Conservation (phyloP, 2,329 filamentous ascomycete species). For the Sclerotinia sclerotiorum region DNA sequence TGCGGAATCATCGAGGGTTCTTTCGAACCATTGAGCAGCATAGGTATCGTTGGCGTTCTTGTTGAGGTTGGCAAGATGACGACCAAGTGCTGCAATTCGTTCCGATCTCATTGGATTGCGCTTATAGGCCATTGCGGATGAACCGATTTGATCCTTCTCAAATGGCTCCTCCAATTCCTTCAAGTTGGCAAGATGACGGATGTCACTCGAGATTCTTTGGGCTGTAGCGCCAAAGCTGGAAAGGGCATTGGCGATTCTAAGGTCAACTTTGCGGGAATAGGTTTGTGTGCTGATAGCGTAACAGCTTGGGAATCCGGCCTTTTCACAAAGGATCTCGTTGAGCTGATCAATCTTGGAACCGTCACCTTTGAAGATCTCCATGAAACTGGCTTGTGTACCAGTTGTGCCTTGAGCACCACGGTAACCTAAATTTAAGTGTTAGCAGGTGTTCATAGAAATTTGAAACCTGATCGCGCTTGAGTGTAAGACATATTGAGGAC, state of each 20-base stretch:
- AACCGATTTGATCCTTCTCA: constrained; percentile 80
- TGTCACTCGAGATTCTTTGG: constrained; percentile 71
- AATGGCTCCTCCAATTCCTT: constrained; percentile 88
- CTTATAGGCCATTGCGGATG: constrained; percentile 57
- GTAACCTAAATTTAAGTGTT: constrained; percentile 48
- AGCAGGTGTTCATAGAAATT: background rate
- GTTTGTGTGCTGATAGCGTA: constrained; percentile 62
- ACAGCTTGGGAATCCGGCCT: constrained; percentile 52
- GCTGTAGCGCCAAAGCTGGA: constrained; percentile 76
- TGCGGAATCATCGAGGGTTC: constrained; percentile 73
- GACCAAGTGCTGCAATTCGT: constrained; percentile 48
- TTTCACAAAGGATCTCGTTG: constrained; percentile 56
- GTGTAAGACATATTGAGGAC: background rate
- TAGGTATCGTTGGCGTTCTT: constrained; percentile 57
- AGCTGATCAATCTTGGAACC: constrained; percentile 52
- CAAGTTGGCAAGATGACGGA: constrained; percentile 69
- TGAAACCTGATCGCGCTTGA: background rate
- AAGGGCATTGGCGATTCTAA: constrained; percentile 77
- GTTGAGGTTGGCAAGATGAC: constrained; percentile 45
- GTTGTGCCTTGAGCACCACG: constrained; percentile 66
- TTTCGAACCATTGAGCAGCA: constrained; percentile 63
- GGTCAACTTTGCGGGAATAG: constrained; percentile 79
- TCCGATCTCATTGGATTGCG: constrained; percentile 52
- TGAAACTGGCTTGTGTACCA: constrained; percentile 41
- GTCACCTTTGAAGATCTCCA: constrained; percentile 52